Conservation (phyloP, 2,329 filamentous ascomycete species). For the Ceratocystis ficicola region DNA sequence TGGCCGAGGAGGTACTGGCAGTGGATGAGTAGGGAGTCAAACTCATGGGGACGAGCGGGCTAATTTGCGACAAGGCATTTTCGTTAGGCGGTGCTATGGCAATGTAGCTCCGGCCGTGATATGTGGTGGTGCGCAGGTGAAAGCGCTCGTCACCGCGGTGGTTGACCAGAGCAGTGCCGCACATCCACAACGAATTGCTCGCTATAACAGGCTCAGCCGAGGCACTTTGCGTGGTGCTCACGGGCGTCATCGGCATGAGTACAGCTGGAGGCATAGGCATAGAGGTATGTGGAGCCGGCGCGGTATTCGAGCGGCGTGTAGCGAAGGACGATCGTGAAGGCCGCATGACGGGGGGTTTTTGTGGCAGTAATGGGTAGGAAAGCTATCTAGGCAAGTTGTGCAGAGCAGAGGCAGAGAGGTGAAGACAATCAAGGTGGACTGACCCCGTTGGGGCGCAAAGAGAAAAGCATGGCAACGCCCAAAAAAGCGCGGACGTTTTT, state of each 20-base stretch:
- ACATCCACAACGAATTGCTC: background rate
- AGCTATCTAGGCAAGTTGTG: background rate
- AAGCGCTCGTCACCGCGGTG: constrained; percentile 1
- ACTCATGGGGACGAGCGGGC: background rate
- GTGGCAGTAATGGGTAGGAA: background rate
- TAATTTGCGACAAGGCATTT: background rate
- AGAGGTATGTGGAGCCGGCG: background rate
- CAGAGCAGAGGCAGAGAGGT: background rate
- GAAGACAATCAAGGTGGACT: background rate
- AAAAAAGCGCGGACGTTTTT: background rate
- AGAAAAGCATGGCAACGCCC: background rate
- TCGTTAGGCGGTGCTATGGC: background rate
- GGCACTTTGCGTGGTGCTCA: background rate
- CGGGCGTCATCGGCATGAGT: background rate
- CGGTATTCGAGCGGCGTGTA: background rate
- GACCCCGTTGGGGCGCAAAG: too few relatives aligned
- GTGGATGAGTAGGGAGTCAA: background rate
- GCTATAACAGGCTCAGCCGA: background rate
- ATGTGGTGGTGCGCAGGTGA: background rate
- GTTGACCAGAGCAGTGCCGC: background rate
- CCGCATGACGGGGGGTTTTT: background rate
- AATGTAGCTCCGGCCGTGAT: background rate
- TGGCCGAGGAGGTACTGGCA: background rate
- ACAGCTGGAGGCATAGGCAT: too few relatives aligned
- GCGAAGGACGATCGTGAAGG: background rate